A percentile compares a stretch with the other conserved stretches of the same genome.
Evolutionary conservation across 148 eudicot species (phyloP).

Genomic region (Persicaria maculosa): DNA sequence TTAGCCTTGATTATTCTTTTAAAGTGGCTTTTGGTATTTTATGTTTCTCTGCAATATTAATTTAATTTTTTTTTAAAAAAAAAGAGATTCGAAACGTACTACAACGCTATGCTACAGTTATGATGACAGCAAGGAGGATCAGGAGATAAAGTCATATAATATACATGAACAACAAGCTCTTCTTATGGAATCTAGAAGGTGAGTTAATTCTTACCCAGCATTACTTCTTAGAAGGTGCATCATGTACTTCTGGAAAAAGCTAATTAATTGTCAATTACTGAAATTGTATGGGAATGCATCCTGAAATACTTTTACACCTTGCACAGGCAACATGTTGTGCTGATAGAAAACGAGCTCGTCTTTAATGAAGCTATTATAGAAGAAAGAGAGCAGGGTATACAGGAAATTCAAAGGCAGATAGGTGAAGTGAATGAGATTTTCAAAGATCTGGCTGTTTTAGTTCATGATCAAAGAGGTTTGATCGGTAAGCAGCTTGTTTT

Average conservation of each 20-base stretch:
- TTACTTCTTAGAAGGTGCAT: neutral
- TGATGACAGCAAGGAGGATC: constrained; percentile 13
- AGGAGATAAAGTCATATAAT: neutral
- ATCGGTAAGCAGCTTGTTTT: constrained; percentile 31
- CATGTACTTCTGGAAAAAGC: constrained; percentile 1
- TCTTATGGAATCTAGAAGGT: constrained; percentile 25
- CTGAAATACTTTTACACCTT: constrained; percentile 8
- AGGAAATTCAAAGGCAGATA: constrained; percentile 55
- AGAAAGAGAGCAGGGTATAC: constrained; percentile 64
- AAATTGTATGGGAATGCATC: constrained; percentile 6
- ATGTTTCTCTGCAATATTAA: neutral
- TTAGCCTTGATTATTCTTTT: neutral
- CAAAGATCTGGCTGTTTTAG: constrained; percentile 56
- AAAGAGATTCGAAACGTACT: neutral
- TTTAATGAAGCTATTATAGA: constrained; percentile 54
- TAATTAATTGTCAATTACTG: neutral
- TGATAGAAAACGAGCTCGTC: constrained; percentile 38
- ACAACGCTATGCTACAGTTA: constrained; percentile 14
- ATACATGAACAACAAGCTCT: constrained; percentile 13
- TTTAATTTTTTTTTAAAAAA: neutral
- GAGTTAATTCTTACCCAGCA: neutral
- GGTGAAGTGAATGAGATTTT: constrained; percentile 60
- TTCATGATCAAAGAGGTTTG: constrained; percentile 40
- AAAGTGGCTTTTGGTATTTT: neutral
- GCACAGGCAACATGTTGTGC: constrained; percentile 42